These are phyloP conservation scores for Spiromastix sp. DNA, from an alignment of 2,329 filamentous ascomycete species.

Conservation along the genomic window DNA sequence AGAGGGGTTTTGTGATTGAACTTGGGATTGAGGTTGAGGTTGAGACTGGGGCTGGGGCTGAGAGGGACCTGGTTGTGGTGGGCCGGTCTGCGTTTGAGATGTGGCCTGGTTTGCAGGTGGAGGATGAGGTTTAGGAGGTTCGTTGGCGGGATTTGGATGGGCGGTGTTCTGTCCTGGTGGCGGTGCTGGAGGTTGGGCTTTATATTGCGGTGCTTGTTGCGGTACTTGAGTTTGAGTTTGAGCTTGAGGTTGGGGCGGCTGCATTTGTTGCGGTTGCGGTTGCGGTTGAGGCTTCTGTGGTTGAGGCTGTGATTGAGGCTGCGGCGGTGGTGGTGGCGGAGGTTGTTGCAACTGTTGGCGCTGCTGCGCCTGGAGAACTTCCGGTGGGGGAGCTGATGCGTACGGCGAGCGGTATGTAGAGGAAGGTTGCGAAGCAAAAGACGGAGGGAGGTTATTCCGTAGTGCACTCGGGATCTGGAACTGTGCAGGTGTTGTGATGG, in stretches of 20 bases:
- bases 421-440: slow-evolving; percentile 26
- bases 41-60: slow-evolving; percentile 6
- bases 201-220: slow-evolving; percentile 6
- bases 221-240: slow-evolving; percentile 6
- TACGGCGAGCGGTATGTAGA: slow-evolving; percentile 33
- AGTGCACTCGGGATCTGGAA: slow-evolving; percentile 28
- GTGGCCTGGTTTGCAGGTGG: slow-evolving; percentile 12
- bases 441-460: slow-evolving; percentile 29
- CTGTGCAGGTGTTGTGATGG: slow-evolving; percentile 10
- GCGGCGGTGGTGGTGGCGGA: slow-evolving; percentile 7
- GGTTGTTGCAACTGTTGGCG: slow-evolving; percentile 8
- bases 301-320: slow-evolving; percentile 8
- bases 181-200: slow-evolving; percentile 5
- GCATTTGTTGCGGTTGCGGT: slow-evolving; percentile 4
- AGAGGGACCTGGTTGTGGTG: slow-evolving; percentile 10
- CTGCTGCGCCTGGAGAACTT: slow-evolving; percentile 19
- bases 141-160: slow-evolving; percentile 14
- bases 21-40: slow-evolving; percentile 13
- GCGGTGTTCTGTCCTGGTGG: slow-evolving; percentile 4
- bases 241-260: slow-evolving; percentile 3
- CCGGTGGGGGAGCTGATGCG: slow-evolving; percentile 26
- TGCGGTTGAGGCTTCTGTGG: slow-evolving; percentile 12
- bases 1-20: slow-evolving; percentile 4
- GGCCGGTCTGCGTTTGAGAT: slow-evolving; percentile 7
- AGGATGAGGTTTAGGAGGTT: slow-evolving; percentile 13